Base-by-base conservation (phyloP, 768 basidiomycete genomes). In the Kwoniella botswanensis region DNA sequence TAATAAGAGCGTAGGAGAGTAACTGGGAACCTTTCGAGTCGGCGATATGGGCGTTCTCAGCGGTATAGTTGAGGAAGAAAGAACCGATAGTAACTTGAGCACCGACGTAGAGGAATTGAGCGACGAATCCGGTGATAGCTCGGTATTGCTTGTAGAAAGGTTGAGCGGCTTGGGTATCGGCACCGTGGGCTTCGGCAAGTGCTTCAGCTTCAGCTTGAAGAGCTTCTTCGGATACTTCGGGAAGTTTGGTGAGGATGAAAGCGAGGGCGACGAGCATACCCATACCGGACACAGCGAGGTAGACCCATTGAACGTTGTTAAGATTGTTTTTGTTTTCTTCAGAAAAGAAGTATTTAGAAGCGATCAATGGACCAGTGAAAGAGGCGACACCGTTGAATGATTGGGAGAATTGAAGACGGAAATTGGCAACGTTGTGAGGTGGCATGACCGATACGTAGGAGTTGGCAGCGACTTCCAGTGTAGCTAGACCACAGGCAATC, bases 371-470 rank as follows among this genome's bases (percentile, higher is more conserved):
- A 3, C 92, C 85, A 59, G 83, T 74, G 79, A 92, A 91, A 3
- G 88, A 88, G 0, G 91, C 91, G 54, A 92, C 85, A 24, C 91
- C 91, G 77, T 91, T 90, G 85, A 90, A 91, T 4, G 90, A 90
- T 84, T 92, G 92, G 70, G 90, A 90, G 82, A 92, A 90, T 81
- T 91, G 92, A 63, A 93, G 86, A 35, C 91, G 87, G 76, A 90
- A 89, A 15, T 90, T 90, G 59, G 91, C 91, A 80, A 89, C 89
- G 75, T 88, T 88, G 29, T 89, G 89, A 3, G 88, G 82, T 3
- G 78, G 76, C 82, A 83, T 78, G 72, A 77, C 76, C 4, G 90
- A 83, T 72, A 92, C 90, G 83, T 92, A 91, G n/a, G 90, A 90
- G 83, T 92, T 92, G 54, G 91, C 91, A 0, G 91, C 89, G 18